Evolutionary conservation across 768 basidiomycete species (phyloP), one percentile per base, ranked within the genome.

Genomic region (Butyriboletus loyo): DNA sequence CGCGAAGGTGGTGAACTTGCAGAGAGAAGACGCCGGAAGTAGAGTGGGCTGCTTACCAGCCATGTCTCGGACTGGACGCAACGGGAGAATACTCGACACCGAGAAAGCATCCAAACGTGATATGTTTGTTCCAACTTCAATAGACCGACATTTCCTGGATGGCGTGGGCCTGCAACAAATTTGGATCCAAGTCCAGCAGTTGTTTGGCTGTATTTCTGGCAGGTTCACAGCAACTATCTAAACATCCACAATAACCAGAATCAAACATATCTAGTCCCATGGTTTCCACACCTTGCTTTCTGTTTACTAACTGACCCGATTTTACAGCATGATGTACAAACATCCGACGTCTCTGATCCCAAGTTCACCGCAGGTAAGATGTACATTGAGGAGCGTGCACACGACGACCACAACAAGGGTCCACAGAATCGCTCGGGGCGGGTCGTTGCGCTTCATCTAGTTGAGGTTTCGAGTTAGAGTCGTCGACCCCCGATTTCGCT

Each of bases 21-120:
- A 30, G 62, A 62, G 2, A 44, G 44, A 55, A 54, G 49, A 25
- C 58, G 64, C n/a, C 57, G 60, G 38, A 60, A 55, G 54, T 50
- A 50, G 19, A 41, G 46, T 30, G 62, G 68, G 34, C 50, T 57
- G 39, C 40, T 48, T 41, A 62, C 59, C 8, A 64, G 43, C 57
- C 55, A 57, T 24, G 55, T 46, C 38, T 65, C 59, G 14, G 58
- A 50, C 8, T 46, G 52, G 8, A 58, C 14, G 22, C 43, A 46
- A 13, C 38, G 53, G 19, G 50, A 54, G 14, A 66, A 41, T 21
- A 53, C 28, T 36, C 54, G 62, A 57, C 64, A 58, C 36, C 57
- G 57, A 46, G 58, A 49, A 39, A 69, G 46, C 67, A 67, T 69
- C 38, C 42, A 13, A 46, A 25, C 9, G 24, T 14, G 11, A 14